A percentile compares a stretch with the other conserved stretches of the same genome.
phyloP scores from a whole-genome alignment of 768 basidiomycete genomes.

The Boletus vinaceobasis region DNA sequence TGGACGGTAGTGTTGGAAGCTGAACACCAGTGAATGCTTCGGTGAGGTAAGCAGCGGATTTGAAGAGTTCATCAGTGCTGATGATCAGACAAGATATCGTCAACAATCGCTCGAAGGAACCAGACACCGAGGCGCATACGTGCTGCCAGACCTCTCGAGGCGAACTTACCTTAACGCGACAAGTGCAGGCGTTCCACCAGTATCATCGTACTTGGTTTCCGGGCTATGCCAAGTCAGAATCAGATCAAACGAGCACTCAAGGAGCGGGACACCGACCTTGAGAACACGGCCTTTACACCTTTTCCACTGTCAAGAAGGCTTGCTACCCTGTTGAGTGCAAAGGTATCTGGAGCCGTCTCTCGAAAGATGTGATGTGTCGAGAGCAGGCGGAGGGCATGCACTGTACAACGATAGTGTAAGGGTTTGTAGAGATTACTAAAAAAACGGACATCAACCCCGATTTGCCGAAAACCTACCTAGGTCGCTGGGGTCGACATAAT shows the following conservation, averaged over 20 bases:
- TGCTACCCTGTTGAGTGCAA: conserved; percentile 68
- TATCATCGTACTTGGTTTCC: conserved; percentile 61
- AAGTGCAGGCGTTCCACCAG: conserved; percentile 66
- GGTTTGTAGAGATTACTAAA: not conserved
- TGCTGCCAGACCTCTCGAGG: not conserved
- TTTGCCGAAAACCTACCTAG: conserved; percentile 9
- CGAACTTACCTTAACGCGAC: conserved; percentile 61
- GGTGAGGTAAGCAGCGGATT: conserved; percentile 71
- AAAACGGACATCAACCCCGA: not conserved
- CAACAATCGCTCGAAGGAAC: conserved; percentile 4
- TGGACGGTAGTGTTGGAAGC: conserved; percentile 8
- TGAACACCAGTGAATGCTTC: conserved; percentile 51
- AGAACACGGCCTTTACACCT: conserved; percentile 43
- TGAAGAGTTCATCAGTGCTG: conserved; percentile 76
- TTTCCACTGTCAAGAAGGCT: conserved; percentile 69
- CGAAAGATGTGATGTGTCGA: conserved; percentile 75
- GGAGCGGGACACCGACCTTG: conserved; percentile 36
- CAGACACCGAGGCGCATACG: not conserved
- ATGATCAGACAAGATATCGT: not conserved
- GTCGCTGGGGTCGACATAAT: conserved; percentile 18
- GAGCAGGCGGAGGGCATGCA: conserved; percentile 69
- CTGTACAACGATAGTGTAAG: conserved; percentile 31
- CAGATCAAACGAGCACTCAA: not conserved
- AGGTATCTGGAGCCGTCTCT: conserved; percentile 68
- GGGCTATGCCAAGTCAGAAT: conserved; percentile 37